Evolutionary conservation across 1,284 basidiomycete species (phyloP).

Genomic region (Neotropicomus parvogracilis): DNA sequence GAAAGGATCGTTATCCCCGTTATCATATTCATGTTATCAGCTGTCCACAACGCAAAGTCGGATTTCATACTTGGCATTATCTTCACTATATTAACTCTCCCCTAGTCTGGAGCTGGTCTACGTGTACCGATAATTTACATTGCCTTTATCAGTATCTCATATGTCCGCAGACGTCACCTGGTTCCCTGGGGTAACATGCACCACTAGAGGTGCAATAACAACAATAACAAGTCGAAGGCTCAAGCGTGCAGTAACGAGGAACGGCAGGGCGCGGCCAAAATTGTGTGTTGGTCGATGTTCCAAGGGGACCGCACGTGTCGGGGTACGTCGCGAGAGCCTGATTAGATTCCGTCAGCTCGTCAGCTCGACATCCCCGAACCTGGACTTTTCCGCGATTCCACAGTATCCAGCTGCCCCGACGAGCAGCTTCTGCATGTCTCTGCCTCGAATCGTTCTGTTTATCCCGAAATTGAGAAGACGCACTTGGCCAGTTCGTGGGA

Average conservation of each 20-base stretch:
- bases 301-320: too few species aligned
- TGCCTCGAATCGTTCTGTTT: conserved; percentile 25
- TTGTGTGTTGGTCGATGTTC: too few species aligned
- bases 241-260: too few species aligned
- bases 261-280: too few species aligned
- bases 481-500: conserved; percentile 17
- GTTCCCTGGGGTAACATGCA: too few species aligned
- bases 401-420: conserved; percentile 4
- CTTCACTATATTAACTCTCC: background rate
- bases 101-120: background rate
- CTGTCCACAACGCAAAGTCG: too few species aligned
- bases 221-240: too few species aligned
- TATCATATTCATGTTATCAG: background rate
- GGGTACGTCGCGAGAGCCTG: conserved; percentile 3
- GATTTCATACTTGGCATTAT: too few species aligned
- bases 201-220: too few species aligned
- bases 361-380: conserved; percentile 28
- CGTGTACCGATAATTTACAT: too few species aligned
- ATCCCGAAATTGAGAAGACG: conserved; percentile 14
- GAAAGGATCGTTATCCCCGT: background rate
- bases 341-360: conserved; percentile 20
- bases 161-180: too few species aligned
- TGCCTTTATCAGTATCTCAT: too few species aligned
- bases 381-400: conserved; percentile 25
- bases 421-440: conserved; percentile 20